Conservation (phyloP, 305 asterid species). For the Lippia alba region DNA sequence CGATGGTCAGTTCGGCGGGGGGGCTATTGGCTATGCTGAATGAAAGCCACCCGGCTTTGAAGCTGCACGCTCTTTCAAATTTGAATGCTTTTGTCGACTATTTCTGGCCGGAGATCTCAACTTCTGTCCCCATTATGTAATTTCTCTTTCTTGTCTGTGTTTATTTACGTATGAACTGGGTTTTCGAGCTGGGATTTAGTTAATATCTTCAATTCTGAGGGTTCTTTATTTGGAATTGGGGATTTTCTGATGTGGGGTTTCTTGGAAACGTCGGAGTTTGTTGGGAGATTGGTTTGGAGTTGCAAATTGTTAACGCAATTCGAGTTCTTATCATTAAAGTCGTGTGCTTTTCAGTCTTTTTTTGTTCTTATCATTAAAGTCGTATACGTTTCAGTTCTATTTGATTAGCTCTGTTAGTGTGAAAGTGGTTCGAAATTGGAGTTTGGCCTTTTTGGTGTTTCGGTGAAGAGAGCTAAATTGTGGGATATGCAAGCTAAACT, state of each 20-base stretch:
- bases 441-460: too few species aligned
- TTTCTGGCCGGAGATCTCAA: constrained; percentile 99
- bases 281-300: constrained; percentile 22
- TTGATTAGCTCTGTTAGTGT: too few species aligned
- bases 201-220: constrained; percentile 2
- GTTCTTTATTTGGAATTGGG: constrained; percentile 4
- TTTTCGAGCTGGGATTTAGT: background rate
- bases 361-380: too few species aligned
- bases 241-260: constrained; percentile 14
- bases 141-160: background rate
- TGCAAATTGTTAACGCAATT: constrained; percentile 7
- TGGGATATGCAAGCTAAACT: too few species aligned
- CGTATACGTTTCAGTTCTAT: too few species aligned
- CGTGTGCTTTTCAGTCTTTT: too few species aligned
- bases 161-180: background rate
- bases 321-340: constrained; percentile 2
- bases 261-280: constrained; percentile 8
- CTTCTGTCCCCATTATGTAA: constrained; percentile 85
- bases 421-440: too few species aligned
- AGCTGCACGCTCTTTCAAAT: constrained; percentile 87
- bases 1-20: constrained; percentile 91
- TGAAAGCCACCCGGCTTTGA: constrained; percentile 78
- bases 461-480: too few species aligned
- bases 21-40: constrained; percentile 89
- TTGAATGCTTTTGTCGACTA: constrained; percentile 86